Percentiles rank a stretch among this genome's conserved stretches.
These are phyloP conservation scores for Trypanosoma boissoni DNA, from an alignment of 208 protist species.

Conservation along the genomic window DNA sequence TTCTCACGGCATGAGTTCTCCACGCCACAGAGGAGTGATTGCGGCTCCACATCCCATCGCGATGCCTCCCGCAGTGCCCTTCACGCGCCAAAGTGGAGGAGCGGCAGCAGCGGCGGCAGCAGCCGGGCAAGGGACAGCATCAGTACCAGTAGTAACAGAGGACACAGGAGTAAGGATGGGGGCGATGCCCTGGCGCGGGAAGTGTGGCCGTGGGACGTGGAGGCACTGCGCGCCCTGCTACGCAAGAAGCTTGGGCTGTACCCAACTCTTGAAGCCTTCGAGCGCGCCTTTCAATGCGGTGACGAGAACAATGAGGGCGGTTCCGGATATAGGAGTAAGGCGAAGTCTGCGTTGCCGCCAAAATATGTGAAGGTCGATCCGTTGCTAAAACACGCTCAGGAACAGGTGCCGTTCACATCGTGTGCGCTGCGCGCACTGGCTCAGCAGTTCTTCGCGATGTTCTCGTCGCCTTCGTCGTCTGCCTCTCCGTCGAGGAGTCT, in stretches of 20 bases:
- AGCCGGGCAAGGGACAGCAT: too few species aligned
- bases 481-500: not conserved
- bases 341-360: too few species aligned
- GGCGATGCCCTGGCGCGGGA: not conserved
- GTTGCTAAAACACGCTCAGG: not conserved
- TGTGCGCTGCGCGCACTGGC: not conserved
- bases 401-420: not conserved
- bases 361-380: not conserved
- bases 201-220: slow-evolving; percentile 24
- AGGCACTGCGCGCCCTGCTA: slow-evolving; percentile 16
- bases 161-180: too few species aligned
- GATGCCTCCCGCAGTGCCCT: too few species aligned
- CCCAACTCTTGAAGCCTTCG: not conserved
- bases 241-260: slow-evolving; percentile 21
- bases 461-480: not conserved
- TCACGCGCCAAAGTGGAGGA: too few species aligned
- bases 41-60: too few species aligned
- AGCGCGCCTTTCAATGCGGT: slow-evolving; percentile 13
- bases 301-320: too few species aligned
- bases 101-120: too few species aligned
- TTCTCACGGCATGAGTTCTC: too few species aligned
- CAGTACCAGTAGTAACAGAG: too few species aligned
- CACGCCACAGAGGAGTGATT: too few species aligned
- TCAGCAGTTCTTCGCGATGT: not conserved
- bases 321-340: too few species aligned